Evolutionary conservation across 768 basidiomycete species (phyloP), one percentile per base, ranked within the genome.

Genomic region (Lentinula guzmanii): DNA sequence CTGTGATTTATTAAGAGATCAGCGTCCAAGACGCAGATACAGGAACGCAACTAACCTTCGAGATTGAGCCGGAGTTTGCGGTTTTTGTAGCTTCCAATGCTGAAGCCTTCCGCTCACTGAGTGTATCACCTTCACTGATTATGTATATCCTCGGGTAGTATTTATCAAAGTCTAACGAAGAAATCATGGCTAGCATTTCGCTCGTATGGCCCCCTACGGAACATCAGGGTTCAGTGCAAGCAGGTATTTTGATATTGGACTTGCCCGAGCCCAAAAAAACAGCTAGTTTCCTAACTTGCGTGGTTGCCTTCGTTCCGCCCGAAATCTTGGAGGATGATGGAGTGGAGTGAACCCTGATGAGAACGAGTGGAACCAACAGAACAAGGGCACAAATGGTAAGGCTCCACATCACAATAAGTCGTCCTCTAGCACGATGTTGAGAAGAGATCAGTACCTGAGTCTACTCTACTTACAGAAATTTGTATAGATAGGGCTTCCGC

Each of bases 251-350:
- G 34, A 58, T 73, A 79, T 28, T 24, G 7, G 2, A 56, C 55
- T 69, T 68, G 91, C 95, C 95, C 71, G 96, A 98, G 61, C 96
- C 96, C 11, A 98, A 83, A 68, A 98, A 97, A 56, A 97, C 84
- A 3, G 91, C 94, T 15, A 97, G 74, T 41, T 64, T 64, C 58
- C 67, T 64, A 24, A 63, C 62, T 34, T 46, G 52, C 53, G 62
- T 8, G 7, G 9, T 28, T n/a, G 21, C 9, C 5, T 45, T 42
- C 41, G 5, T 11, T 41, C 21, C 24, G 18, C n/a, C 37, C 7
- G 18, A 13, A 16, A 15, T 10, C n/a, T 33, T 56, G 28, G 10
- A 24, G 18, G 5, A 4, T 41, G 24, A 21, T 13, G 16, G 37
- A 24, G 31, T 45, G 55, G 2, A 56, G 16, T 42, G 43, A 15